phyloP scores from a whole-genome alignment of 2,329 filamentous ascomycete species.

The Pseudogymnoascus sp. region DNA sequence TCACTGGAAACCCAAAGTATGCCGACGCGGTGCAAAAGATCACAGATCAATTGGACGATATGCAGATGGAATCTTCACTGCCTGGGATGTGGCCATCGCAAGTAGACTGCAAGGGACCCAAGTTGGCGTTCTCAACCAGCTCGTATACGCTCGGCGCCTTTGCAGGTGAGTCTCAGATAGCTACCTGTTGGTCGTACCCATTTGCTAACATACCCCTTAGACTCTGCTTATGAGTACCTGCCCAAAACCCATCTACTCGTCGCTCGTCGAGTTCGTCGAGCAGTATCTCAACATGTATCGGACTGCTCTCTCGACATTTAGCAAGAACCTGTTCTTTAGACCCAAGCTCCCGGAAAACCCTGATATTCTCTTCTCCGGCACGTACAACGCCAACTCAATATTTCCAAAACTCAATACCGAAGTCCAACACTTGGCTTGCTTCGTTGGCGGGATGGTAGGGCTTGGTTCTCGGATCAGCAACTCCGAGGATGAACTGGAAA shows the following conservation, averaged over 20 bases:
- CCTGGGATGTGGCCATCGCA: constrained; percentile 70
- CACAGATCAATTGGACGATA: constrained; percentile 60
- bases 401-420: constrained; percentile 29
- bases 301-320: constrained; percentile 51
- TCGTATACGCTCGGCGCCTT: constrained; percentile 41
- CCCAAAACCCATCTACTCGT: constrained; percentile 59
- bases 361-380: constrained; percentile 58
- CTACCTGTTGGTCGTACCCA: background rate
- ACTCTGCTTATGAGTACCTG: constrained; percentile 55
- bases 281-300: constrained; percentile 61
- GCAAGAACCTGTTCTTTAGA: constrained; percentile 60
- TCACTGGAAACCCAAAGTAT: constrained; percentile 63
- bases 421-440: constrained; percentile 64
- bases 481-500: constrained; percentile 45
- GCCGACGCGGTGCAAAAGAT: constrained; percentile 72
- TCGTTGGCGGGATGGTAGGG: constrained; percentile 63
- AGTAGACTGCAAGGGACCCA: constrained; percentile 52
- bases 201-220: constrained; percentile 23
- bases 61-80: constrained; percentile 62
- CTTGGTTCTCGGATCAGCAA: constrained; percentile 58
- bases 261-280: constrained; percentile 45
- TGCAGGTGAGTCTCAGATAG: constrained; percentile 22
- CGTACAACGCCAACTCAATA: constrained; percentile 16
- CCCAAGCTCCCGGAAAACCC: constrained; percentile 56
- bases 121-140: constrained; percentile 30